Conservation (phyloP, 1,139 yeast genomes). For the Citeromyces hawaiiensis region DNA sequence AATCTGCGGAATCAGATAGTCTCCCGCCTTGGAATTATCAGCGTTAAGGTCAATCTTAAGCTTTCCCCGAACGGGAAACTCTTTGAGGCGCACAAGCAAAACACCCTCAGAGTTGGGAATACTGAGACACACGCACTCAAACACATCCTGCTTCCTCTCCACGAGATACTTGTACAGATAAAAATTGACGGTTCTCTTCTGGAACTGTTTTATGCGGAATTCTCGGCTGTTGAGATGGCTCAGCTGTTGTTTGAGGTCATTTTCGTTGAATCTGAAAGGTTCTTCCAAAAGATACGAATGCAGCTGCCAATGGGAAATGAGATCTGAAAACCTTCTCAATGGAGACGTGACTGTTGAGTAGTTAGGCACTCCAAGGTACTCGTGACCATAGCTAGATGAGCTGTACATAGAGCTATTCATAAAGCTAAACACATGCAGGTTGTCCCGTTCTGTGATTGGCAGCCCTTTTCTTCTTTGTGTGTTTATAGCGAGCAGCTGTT, state of each 20-base stretch:
- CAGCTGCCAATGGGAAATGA: conserved; percentile 65
- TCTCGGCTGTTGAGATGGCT: background rate
- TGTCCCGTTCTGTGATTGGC: conserved; percentile 9
- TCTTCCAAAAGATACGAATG: conserved; percentile 23
- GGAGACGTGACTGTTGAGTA: conserved; percentile 87
- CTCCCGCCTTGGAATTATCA: background rate
- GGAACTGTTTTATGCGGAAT: background rate
- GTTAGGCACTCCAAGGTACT: conserved; percentile 45
- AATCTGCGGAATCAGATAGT: background rate
- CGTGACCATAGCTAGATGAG: conserved; percentile 32
- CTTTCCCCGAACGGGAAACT: background rate
- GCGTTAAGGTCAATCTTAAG: background rate
- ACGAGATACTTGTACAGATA: background rate
- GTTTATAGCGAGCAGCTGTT: conserved; percentile 13
- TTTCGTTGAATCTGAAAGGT: background rate
- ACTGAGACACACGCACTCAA: background rate
- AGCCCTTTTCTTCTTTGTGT: conserved; percentile 11
- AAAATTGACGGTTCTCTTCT: background rate
- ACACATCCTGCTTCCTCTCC: background rate
- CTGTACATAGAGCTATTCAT: conserved; percentile 28
- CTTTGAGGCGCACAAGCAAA: background rate
- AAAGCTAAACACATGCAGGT: conserved; percentile 17
- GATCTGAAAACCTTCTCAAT: conserved; percentile 72
- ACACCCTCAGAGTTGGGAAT: background rate
- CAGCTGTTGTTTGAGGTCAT: background rate